A percentile compares a stretch with the other conserved stretches of the same genome.
Conservation (phyloP, 306 rosid species). For the Cucurbita pepo region DNA sequence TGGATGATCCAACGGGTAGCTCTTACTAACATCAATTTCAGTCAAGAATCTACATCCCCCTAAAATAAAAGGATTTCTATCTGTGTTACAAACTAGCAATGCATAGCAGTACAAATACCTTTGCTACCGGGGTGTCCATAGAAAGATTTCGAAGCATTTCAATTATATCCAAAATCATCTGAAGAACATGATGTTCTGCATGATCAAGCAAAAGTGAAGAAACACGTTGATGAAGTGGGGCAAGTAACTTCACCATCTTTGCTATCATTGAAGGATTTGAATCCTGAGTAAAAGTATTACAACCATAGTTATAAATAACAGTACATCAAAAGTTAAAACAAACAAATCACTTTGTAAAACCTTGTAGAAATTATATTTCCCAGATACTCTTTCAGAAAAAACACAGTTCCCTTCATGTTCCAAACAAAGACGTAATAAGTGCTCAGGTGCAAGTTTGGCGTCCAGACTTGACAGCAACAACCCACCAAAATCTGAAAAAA, state of each 20-base stretch:
- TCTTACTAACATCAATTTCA: background rate
- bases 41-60: background rate
- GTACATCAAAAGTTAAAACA: background rate
- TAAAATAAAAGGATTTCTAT: background rate
- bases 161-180: constrained; percentile 37
- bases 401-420: constrained; percentile 37
- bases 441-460: constrained; percentile 61
- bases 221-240: constrained; percentile 40
- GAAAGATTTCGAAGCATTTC: constrained; percentile 62
- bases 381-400: constrained; percentile 24
- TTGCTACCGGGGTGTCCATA: constrained; percentile 46
- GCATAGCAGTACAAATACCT: constrained; percentile 29
- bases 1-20: background rate
- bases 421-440: constrained; percentile 53
- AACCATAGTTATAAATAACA: constrained; percentile 3
- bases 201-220: constrained; percentile 29
- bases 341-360: constrained; percentile 16
- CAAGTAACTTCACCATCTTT: constrained; percentile 46
- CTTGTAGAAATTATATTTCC: constrained; percentile 69
- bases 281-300: constrained; percentile 31
- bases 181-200: constrained; percentile 53
- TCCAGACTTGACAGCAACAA: constrained; percentile 44
- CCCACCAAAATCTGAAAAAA: constrained; percentile 32
- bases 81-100: background rate
- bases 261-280: constrained; percentile 61